Evolutionary conservation across 2,329 filamentous ascomycete genomes (phyloP), one percentile per base, ranked within the genome.

Genomic region (Pyrenochaeta sp.): DNA sequence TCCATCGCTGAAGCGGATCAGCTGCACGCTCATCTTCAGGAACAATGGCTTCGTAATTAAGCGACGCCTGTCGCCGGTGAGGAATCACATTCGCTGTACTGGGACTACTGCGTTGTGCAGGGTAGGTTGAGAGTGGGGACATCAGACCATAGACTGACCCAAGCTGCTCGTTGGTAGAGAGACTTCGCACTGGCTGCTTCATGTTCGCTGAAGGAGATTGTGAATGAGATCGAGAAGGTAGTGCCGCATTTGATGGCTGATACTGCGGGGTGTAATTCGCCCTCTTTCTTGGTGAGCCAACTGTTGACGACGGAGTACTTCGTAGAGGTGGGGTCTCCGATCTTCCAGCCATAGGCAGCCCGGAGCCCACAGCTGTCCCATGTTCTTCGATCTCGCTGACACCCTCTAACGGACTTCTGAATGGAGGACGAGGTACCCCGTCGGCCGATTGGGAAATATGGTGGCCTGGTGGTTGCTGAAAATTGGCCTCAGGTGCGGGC

Each of bases 1-100:
- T 93, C 95, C 95, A 99, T 65, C 95, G 85, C 74, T 96, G 86
- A 6, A 99, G 81, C 2, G 89, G 88, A 78, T 99, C 95, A 19
- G 87, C 79, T 69, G 82, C 80, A 37, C 82, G 81, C 46, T 85
- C 86, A 58, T 84, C 86, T 47, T 79, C 79, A 3, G 87, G 87
- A 5, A 80, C 67, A 50, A 88, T 83, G 59, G 86, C 88, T 22
- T 83, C 80, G 15, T 87, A 76, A 25, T 84, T 81, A 27, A 81
- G 78, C 13, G 82, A 83, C 42, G 81, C 77, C 45, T 81, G 78
- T 32, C 70, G 66, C 42, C 69, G 71, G 46, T 75, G 71, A 24
- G 73, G 75, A 36, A 77, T 77, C 9, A 54, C 54, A 47, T 76
- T 76, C 8, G 45, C 25, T n/a, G 52, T 46, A 44, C 42, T 61